Percentiles rank a stretch among this genome's conserved stretches.
phyloP scores from a whole-genome alignment of 768 basidiomycete genomes.

The Boletus reticulatus region DNA sequence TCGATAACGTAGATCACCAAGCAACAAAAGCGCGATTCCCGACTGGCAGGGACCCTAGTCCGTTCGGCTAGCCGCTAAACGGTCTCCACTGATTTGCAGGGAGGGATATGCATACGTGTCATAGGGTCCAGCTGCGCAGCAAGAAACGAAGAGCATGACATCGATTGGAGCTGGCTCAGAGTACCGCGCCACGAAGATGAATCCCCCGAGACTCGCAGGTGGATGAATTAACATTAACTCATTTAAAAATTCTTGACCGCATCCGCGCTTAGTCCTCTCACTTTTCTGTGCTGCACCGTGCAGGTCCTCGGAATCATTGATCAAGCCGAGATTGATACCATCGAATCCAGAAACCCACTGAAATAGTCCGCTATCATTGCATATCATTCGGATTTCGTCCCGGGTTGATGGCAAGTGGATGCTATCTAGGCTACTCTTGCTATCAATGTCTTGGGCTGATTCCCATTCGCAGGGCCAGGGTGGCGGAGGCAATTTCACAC shows the following conservation, averaged over 20 bases:
- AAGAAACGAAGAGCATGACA: slow-evolving; percentile 6
- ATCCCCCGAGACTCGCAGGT: background rate
- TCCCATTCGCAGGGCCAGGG: slow-evolving; percentile 3
- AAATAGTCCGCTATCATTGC: background rate
- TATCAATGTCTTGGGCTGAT: background rate
- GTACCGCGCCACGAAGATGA: background rate
- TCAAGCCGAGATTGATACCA: slow-evolving; percentile 1
- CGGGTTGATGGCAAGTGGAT: slow-evolving; percentile 2
- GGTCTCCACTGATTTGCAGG: background rate
- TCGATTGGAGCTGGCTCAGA: background rate
- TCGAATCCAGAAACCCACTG: background rate
- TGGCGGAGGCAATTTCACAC: slow-evolving; percentile 11
- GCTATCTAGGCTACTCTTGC: background rate
- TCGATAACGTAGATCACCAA: slow-evolving; percentile 1
- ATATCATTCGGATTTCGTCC: slow-evolving; percentile 2
- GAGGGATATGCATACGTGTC: background rate
- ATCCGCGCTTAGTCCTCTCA: background rate
- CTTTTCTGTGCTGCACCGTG: background rate
- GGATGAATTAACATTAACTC: background rate
- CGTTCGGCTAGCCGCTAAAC: slow-evolving; percentile 1
- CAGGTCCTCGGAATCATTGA: slow-evolving; percentile 9
- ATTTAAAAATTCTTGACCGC: slow-evolving; percentile 6
- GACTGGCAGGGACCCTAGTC: background rate
- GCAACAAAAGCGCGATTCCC: slow-evolving; percentile 2
- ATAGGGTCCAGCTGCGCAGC: slow-evolving; percentile 15